Evolutionary conservation across 2,329 filamentous ascomycete genomes (phyloP), one percentile per base, ranked within the genome.

Genomic region (Rhinocladiella similis): DNA sequence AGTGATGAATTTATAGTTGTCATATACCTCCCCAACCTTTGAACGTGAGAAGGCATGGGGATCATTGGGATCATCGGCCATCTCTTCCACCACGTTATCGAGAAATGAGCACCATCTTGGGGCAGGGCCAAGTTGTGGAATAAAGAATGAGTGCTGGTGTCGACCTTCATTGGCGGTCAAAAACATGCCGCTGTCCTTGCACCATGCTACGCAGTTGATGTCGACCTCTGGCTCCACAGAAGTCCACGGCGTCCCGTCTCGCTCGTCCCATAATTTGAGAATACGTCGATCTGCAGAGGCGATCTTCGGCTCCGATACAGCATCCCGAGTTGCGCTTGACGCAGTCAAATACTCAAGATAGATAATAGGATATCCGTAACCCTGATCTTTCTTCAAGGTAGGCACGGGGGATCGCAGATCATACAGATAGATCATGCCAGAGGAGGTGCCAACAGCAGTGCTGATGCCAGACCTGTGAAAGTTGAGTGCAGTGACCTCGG

Each of bases 1-100:
- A 1, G 93, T 96, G 69, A 99, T 80, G 83, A 99, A 99, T 75
- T 97, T 99, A 84, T 93, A 97, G 75, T 99, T 97, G 75, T 99
- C 94, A 78, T 99, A 99, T 9, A 94, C 90, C 66, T 94, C 87
- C 75, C 85, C 76, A 73, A 81, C 69, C 78, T 81, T 69, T 52
- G 77, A 72, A 27, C 71, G 68, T 53, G 67, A 72, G 65, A 77
- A 80, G 10, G 77, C 74, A 50, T 83, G 81, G 4, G 85, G 85
- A 66, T 88, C 85, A 65, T 84, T 83, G 7, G 79, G 78, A 65
- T 87, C 83, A 70, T 97, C 93, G 7, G 93, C 93, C 91, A 99
- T 97, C 74, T 99, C 95, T 76, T 99, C 94, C 9, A 97, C 94
- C 68, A 99, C 85, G 68, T 95, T 97, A 75, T 99, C 95, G 60